Conservation (phyloP, 306 rosid genomes). For the Inga oerstediana region DNA sequence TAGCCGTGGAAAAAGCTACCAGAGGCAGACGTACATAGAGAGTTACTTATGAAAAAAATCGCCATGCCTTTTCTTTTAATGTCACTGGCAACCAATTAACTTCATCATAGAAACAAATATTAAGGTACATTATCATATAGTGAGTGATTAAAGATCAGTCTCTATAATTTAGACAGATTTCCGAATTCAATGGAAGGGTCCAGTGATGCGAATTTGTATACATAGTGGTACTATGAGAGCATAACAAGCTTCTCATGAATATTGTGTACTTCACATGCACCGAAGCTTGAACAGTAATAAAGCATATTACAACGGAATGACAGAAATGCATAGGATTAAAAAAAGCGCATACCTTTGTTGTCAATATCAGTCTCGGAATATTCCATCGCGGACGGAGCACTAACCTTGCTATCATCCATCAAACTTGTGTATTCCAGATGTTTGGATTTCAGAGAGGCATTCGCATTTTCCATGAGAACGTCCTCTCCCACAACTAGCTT, state of each 20-base stretch:
- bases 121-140: background rate
- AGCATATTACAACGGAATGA: constrained; percentile 19
- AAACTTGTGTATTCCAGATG: constrained; percentile 25
- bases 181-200: background rate
- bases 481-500: constrained; percentile 41
- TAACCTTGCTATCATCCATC: constrained; percentile 28
- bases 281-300: background rate
- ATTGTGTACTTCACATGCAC: background rate
- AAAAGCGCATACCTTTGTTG: constrained; percentile 33
- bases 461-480: constrained; percentile 21
- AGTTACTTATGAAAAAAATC: background rate
- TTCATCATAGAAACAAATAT: background rate
- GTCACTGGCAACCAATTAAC: background rate
- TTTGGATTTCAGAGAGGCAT: constrained; percentile 20
- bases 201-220: constrained; percentile 1
- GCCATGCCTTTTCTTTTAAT: background rate
- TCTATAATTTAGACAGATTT: background rate
- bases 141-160: background rate
- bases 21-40: background rate
- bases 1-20: background rate
- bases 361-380: constrained; percentile 22
- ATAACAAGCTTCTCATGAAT: constrained; percentile 1
- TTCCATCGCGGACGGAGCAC: constrained; percentile 23
- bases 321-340: background rate
- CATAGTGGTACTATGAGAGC: background rate